Conservation (phyloP, 2,329 filamentous ascomycete genomes). For the Monosporascus sp. region DNA sequence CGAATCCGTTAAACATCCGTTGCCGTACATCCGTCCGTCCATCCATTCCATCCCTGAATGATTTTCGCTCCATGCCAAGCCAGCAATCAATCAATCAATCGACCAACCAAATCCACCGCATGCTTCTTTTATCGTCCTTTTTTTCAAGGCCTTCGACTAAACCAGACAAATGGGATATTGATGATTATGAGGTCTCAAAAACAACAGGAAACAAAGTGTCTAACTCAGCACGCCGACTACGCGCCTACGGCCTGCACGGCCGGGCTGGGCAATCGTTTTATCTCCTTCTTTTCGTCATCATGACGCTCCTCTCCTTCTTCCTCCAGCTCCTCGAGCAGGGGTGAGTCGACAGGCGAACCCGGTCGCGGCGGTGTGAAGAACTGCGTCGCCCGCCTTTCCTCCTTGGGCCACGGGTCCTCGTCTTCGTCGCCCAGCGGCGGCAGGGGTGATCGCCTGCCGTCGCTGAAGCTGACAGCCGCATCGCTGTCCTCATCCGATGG, state of each 20-base stretch:
- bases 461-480: constrained; percentile 53
- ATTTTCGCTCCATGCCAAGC: too few relatives aligned
- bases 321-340: constrained; percentile 13
- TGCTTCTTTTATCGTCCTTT: too few relatives aligned
- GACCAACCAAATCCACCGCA: too few relatives aligned
- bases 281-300: constrained; percentile 12
- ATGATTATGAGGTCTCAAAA: too few relatives aligned
- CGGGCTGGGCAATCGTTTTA: constrained; percentile 26
- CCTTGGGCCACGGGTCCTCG: constrained; percentile 8
- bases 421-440: constrained; percentile 37
- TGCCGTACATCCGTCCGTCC: too few relatives aligned
- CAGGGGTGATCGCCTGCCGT: constrained; percentile 51
- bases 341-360: constrained; percentile 26
- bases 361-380: constrained; percentile 39
- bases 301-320: constrained; percentile 16
- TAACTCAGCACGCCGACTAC: constrained; percentile 8
- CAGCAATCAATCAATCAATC: too few relatives aligned
- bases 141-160: too few relatives aligned
- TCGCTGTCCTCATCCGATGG: constrained; percentile 57
- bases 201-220: too few relatives aligned
- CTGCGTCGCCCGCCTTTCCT: constrained; percentile 22
- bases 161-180: too few relatives aligned
- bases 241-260: constrained; percentile 28
- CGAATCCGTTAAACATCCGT: too few relatives aligned
- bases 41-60: too few relatives aligned